Conservation (phyloP, 164 flowering plant genomes). For the Dillenia turbinata region DNA sequence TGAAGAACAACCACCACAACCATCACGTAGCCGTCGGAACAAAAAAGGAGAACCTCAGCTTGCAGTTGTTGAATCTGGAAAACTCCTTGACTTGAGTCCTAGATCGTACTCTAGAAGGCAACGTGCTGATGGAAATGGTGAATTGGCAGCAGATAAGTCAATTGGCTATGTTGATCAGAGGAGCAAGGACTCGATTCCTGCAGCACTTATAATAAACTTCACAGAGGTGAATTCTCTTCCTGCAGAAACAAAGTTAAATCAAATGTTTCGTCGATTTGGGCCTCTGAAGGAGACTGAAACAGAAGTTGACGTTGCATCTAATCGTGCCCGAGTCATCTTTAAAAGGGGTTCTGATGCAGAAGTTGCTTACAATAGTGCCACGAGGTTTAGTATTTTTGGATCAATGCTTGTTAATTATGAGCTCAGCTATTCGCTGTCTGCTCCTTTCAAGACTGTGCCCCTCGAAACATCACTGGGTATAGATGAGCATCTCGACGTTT, state of each 20-base stretch:
- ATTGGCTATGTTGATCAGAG: conserved; percentile 14
- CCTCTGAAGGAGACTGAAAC: conserved; percentile 62
- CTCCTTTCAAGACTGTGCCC: conserved; percentile 25
- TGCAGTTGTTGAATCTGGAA: background rate
- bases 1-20: conserved; percentile 22
- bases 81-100: too few relatives aligned
- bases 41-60: conserved; percentile 16
- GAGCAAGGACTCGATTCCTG: conserved; percentile 28
- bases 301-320: conserved; percentile 49
- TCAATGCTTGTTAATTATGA: conserved; percentile 70
- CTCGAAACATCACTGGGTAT: conserved; percentile 18
- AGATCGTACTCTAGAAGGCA: conserved; percentile 18
- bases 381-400: conserved; percentile 74
- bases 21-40: conserved; percentile 12
- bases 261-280: conserved; percentile 64
- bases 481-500: conserved; percentile 16
- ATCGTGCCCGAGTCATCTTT: conserved; percentile 71
- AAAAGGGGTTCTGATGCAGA: conserved; percentile 65
- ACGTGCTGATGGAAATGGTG: conserved; percentile 20
- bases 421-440: conserved; percentile 41
- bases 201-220: conserved; percentile 64
- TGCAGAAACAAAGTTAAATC: conserved; percentile 42
- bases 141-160: conserved; percentile 20
- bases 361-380: conserved; percentile 84
- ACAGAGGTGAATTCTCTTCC: conserved; percentile 61